Evolutionary conservation across 73 alveolate genomes (phyloP).

Genomic region (Paramecium tetraurelia): DNA sequence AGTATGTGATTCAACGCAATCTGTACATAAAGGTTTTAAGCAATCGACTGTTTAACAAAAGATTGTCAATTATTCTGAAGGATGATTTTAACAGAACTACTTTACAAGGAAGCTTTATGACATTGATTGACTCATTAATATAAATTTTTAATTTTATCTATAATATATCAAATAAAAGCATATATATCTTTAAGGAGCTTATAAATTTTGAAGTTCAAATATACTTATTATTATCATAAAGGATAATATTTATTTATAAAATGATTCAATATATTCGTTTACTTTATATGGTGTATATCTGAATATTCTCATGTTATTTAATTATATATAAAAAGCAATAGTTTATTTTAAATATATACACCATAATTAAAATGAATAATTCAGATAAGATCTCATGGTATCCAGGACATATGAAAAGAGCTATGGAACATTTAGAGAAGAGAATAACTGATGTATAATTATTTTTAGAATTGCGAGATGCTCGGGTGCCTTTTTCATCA

Average conservation of each 20-base stretch:
- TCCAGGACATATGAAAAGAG: constrained; percentile 94
- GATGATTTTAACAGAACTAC: neutral
- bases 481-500: constrained; percentile 81
- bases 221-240: neutral
- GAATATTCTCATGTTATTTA: neutral
- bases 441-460: constrained; percentile 71
- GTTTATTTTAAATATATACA: neutral
- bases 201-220: neutral
- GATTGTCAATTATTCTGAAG: neutral
- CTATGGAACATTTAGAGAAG: constrained; percentile 65
- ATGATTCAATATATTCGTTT: neutral
- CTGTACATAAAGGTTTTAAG: constrained; percentile 46
- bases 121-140: neutral
- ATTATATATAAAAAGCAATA: neutral
- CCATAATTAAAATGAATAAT: neutral
- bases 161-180: neutral
- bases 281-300: neutral
- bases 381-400: constrained; percentile 79
- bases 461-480: constrained; percentile 87
- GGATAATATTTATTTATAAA: no score
- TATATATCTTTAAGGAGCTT: neutral
- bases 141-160: neutral
- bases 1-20: constrained; percentile 41
- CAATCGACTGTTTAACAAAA: constrained; percentile 46
- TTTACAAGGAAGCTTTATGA: neutral